Base-by-base conservation (phyloP, 495 filamentous ascomycete genomes). In the Parathielavia appendiculata region DNA sequence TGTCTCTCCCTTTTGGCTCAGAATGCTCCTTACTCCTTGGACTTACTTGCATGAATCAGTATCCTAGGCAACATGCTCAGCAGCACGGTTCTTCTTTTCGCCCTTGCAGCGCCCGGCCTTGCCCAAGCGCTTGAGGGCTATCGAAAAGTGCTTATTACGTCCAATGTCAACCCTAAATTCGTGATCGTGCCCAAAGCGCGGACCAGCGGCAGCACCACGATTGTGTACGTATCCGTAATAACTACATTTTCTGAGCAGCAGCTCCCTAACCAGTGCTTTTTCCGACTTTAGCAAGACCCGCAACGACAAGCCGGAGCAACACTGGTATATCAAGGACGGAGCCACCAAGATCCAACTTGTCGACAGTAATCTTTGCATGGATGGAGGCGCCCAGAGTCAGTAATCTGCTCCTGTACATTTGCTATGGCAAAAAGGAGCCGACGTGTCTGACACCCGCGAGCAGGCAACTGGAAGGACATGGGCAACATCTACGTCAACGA, bases 381-480 rank as follows among this genome's bases (percentile, higher is more conserved):
- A 82, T 51, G 79, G 68, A 5, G 79, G 79, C 26, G 70, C 71
- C 22, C 71, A 79, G 60, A 56, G 76, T 78, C 51, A 73, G 71
- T 43, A 41, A 20, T 20, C 12, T 11, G n/a, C n/a, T n/a, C n/a
- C 17, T 30, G 2, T 10, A 12, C 36, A 19, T n/a, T 46, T 35
- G 8, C 13, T 40, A 13, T 32, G 26, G 41, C 17, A 35, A 12
- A 51, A 16, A 0, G 2, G 36, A 62, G 16, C 5, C 47, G n/a
- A n/a, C n/a, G n/a, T 50, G n/a, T 35, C 16, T 30, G 1, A 5
- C n/a, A 16, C 39, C 6, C 34, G n/a, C 13, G 14, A n/a, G 26
- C 39, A 78, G 76, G 51, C 54, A 75, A 74, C 69, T 80, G 79
- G 78, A 80, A 76, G 67, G 78, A 80, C 57, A 80, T 81, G 79